phyloP scores from a whole-genome alignment of 257 asterid genomes.

The Scutellaria baicalensis region DNA sequence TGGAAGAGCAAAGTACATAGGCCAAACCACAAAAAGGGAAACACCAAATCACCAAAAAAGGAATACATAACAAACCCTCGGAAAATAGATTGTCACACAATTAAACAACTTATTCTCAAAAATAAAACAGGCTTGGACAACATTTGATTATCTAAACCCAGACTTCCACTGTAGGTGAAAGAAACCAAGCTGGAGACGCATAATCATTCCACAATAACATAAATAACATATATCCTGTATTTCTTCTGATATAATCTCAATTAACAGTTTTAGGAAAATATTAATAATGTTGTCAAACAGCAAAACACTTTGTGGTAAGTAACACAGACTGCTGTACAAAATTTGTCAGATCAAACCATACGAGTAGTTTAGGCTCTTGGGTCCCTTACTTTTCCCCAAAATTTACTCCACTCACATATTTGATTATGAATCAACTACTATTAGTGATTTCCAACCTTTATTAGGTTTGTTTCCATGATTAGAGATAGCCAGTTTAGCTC shows the following conservation, averaged over 20 bases:
- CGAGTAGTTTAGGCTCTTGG: neutral
- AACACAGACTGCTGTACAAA: neutral
- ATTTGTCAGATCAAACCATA: neutral
- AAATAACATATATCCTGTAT: neutral
- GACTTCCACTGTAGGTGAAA: neutral
- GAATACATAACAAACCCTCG: neutral
- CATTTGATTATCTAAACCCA: too few species aligned
- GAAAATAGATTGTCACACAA: neutral
- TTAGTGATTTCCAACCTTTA: neutral
- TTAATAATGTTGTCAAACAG: constrained; percentile 1
- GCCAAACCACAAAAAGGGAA: neutral
- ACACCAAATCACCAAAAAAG: neutral
- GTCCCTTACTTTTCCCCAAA: neutral
- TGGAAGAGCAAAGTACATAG: neutral
- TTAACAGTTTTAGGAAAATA: neutral
- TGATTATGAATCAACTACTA: neutral
- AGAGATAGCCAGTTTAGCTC: neutral
- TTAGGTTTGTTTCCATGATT: neutral
- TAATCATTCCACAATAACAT: neutral
- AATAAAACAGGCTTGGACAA: neutral
- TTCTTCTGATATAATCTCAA: neutral
- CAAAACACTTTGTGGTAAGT: neutral
- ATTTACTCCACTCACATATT: neutral
- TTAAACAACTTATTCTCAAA: neutral
- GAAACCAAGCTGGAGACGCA: neutral